Evolutionary conservation across 257 asterid species (phyloP).

Genomic region (Galeopsis tetrahit): DNA sequence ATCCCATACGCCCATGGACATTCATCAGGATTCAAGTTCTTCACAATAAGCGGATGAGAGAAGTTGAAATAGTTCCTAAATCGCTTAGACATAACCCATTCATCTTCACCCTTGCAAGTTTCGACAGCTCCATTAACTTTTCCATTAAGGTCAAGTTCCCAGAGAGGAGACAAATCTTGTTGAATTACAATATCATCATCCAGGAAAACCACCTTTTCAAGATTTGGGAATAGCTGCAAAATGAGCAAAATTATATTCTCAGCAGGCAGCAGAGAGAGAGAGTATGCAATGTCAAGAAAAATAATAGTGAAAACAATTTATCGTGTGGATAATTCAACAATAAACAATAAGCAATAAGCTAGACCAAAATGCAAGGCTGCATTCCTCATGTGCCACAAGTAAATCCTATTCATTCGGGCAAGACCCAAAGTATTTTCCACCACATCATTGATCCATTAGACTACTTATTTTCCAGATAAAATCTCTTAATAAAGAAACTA

Average conservation of each 20-base stretch:
- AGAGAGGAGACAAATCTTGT: slow-evolving; percentile 87
- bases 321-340: slow-evolving; percentile 5
- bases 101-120: slow-evolving; percentile 96
- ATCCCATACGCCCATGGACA: slow-evolving; percentile 99
- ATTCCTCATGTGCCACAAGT: slow-evolving; percentile 10
- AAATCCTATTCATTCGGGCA: slow-evolving; percentile 25
- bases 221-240: slow-evolving; percentile 95
- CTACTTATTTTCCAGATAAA: background rate
- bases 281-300: slow-evolving; percentile 4
- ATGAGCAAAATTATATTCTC: slow-evolving; percentile 33
- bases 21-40: slow-evolving; percentile 85
- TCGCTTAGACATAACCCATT: slow-evolving; percentile 97
- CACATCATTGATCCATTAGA: slow-evolving; percentile 13
- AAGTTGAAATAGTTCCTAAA: slow-evolving; percentile 94
- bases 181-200: slow-evolving; percentile 97
- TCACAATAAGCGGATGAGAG: slow-evolving; percentile 83
- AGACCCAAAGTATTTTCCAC: slow-evolving; percentile 18
- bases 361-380: slow-evolving; percentile 9
- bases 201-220: slow-evolving; percentile 94
- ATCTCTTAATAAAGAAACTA: background rate
- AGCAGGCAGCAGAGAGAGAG: background rate
- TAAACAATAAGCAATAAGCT: slow-evolving; percentile 24
- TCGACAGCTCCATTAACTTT: slow-evolving; percentile 99
- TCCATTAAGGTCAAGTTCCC: slow-evolving; percentile 85
- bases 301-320: slow-evolving; percentile 7